A percentile compares a stretch with the other conserved stretches of the same genome.
Evolutionary conservation across 495 filamentous ascomycete species (phyloP).

Genomic region (Neurospora sp.): DNA sequence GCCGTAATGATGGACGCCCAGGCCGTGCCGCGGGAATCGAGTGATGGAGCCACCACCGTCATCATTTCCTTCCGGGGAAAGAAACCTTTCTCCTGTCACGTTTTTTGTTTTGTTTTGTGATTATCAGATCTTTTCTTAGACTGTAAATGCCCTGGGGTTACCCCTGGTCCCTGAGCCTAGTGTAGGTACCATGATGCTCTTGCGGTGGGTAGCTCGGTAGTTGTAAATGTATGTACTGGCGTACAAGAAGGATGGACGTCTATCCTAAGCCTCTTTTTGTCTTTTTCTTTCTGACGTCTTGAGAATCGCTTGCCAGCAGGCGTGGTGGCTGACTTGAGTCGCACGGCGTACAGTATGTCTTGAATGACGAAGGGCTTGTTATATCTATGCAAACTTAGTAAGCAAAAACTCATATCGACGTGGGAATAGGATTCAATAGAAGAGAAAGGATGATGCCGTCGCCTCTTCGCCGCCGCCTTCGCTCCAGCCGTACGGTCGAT

Average conservation of each 20-base stretch:
- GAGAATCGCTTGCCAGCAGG: neutral
- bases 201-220: neutral
- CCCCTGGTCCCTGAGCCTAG: neutral
- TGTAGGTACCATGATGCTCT: neutral
- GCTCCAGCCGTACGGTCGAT: neutral
- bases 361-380: neutral
- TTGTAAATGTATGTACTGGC: neutral
- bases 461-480: neutral
- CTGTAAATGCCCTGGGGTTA: neutral
- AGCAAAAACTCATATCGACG: neutral
- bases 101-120: neutral
- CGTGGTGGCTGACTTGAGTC: neutral
- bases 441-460: neutral
- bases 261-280: neutral
- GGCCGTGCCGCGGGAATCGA: neutral
- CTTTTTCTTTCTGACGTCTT: neutral
- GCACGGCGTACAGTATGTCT: neutral
- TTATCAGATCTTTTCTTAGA: neutral
- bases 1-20: neutral
- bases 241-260: neutral
- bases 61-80: neutral
- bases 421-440: neutral
- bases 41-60: neutral
- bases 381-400: neutral
- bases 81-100: neutral